Percentiles rank a stretch among this genome's conserved stretches.
Conservation (phyloP, 768 basidiomycete species). For the Coprinopsis sp. region DNA sequence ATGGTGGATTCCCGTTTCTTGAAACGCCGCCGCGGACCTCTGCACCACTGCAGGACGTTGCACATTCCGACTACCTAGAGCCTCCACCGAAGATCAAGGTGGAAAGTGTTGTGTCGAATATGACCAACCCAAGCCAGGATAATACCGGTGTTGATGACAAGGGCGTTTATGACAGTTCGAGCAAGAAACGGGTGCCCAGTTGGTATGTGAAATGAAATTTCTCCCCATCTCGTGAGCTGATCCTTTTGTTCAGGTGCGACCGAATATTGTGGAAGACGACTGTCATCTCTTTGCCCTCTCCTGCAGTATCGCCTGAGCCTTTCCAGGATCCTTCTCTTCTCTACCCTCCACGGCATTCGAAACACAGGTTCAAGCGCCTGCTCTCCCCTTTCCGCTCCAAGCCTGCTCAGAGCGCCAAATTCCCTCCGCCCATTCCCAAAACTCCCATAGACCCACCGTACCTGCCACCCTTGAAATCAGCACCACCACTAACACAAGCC, state of each 20-base stretch:
- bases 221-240: background rate
- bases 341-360: constrained; percentile 33
- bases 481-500: constrained; percentile 6
- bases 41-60: background rate
- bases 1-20: constrained; percentile 13
- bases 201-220: constrained; percentile 45
- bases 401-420: background rate
- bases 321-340: constrained; percentile 25
- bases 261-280: constrained; percentile 81
- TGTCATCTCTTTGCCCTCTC: constrained; percentile 37
- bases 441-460: background rate
- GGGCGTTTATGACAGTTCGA: constrained; percentile 77
- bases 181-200: constrained; percentile 79
- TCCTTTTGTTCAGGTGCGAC: constrained; percentile 59
- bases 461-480: constrained; percentile 6
- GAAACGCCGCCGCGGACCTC: constrained; percentile 13
- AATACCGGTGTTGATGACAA: constrained; percentile 38
- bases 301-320: constrained; percentile 16
- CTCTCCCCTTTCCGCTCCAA: constrained; percentile 1
- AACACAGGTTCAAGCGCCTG: background rate
- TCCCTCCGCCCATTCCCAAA: background rate
- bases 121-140: constrained; percentile 22
- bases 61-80: constrained; percentile 8
- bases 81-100: constrained; percentile 25
- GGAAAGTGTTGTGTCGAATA: constrained; percentile 31